Conservation (phyloP, 345 rosid genomes). For the Citrus maxima region DNA sequence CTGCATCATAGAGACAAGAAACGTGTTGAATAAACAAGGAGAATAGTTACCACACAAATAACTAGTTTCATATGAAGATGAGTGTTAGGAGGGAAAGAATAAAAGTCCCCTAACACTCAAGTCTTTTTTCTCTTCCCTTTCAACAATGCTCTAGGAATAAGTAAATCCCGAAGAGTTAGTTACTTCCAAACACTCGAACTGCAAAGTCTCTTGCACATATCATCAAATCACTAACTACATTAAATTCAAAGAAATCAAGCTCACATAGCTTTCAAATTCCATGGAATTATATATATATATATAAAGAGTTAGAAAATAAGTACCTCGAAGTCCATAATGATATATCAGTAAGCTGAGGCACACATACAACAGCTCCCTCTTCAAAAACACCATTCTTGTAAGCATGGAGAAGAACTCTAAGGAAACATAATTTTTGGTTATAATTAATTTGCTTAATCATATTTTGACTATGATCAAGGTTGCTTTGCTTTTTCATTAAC, state of each 20-base stretch:
- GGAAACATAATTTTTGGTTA: conserved; percentile 48
- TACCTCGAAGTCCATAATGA: conserved; percentile 61
- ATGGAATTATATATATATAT: background rate
- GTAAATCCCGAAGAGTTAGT: background rate
- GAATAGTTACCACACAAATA: no score
- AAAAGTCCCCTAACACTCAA: no score
- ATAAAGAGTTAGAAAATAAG: background rate
- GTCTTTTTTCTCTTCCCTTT: background rate
- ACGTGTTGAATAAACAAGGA: background rate
- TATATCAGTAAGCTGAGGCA: conserved; percentile 53
- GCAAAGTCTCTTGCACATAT: background rate
- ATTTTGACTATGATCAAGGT: conserved; percentile 22
- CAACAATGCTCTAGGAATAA: background rate
- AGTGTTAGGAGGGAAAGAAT: background rate
- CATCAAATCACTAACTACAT: background rate
- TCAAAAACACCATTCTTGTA: conserved; percentile 71
- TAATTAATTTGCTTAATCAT: conserved; percentile 24
- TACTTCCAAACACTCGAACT: background rate
- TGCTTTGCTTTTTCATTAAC: conserved; percentile 33
- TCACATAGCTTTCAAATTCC: background rate
- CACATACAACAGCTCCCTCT: conserved; percentile 81
- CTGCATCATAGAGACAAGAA: conserved; percentile 26
- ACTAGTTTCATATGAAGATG: background rate
- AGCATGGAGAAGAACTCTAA: conserved; percentile 77
- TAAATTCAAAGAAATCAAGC: background rate